Evolutionary conservation across 257 asterid species (phyloP).

Genomic region (Scutellaria galericulata): DNA sequence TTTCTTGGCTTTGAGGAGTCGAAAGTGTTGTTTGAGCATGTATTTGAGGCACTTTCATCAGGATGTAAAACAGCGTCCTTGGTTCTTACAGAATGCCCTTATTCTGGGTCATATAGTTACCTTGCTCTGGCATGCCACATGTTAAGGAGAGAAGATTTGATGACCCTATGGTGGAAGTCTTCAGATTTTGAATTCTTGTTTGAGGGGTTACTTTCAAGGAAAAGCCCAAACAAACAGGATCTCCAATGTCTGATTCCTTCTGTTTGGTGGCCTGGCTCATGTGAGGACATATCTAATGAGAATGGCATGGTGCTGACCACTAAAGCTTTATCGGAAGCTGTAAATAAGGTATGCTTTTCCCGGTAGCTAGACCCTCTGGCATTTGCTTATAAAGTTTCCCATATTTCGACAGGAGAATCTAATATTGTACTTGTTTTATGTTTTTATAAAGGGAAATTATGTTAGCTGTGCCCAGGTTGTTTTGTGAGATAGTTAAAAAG

Average conservation of each 20-base stretch:
- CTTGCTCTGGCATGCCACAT: constrained; percentile 88
- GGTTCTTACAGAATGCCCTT: constrained; percentile 84
- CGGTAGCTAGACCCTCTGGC: constrained; percentile 2
- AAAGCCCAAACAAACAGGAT: constrained; percentile 84
- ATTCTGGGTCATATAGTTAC: constrained; percentile 87
- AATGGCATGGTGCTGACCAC: constrained; percentile 88
- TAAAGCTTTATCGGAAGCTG: constrained; percentile 83
- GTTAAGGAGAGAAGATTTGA: constrained; percentile 77
- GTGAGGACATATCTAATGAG: constrained; percentile 76
- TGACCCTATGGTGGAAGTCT: constrained; percentile 89
- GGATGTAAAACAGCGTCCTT: constrained; percentile 75
- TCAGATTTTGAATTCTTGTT: constrained; percentile 73
- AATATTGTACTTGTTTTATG: constrained; percentile 3
- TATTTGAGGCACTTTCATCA: constrained; percentile 75
- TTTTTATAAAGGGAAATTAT: constrained; percentile 1
- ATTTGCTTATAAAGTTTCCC: constrained; percentile 1
- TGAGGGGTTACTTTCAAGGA: constrained; percentile 88
- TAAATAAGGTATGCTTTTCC: constrained; percentile 63
- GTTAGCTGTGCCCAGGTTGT: constrained; percentile 5
- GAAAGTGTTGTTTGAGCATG: constrained; percentile 56
- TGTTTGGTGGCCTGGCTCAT: constrained; percentile 96
- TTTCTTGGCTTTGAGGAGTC: constrained; percentile 72
- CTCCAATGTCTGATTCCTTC: constrained; percentile 89
- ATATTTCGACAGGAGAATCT: too few relatives aligned
- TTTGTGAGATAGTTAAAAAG: neutral